Evolutionary conservation across 768 basidiomycete species (phyloP).

Genomic region (Sporobolomyces phaffii): DNA sequence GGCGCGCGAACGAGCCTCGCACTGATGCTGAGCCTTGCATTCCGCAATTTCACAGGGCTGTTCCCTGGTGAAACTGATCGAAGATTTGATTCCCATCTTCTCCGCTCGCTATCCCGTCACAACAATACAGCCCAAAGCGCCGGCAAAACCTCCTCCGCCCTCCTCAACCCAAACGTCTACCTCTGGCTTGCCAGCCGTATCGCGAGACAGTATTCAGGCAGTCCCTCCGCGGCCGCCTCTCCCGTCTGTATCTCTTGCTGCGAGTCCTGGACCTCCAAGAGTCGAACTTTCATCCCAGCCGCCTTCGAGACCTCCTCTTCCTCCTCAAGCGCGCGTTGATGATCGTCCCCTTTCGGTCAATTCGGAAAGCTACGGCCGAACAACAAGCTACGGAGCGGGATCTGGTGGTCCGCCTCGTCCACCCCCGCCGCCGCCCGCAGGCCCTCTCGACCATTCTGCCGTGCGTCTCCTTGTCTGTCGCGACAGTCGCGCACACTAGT

Average conservation of each 20-base stretch:
- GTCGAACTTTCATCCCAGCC: conserved; percentile 21
- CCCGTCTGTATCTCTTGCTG: conserved; percentile 17
- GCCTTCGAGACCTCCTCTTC: conserved; percentile 49
- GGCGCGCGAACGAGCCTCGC: too few relatives aligned
- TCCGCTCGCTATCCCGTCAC: conserved; percentile 48
- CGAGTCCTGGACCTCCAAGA: too few relatives aligned
- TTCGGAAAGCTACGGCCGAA: too few relatives aligned
- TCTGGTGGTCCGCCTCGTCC: conserved; percentile 7
- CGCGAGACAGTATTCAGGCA: background rate
- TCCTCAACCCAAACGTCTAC: conserved; percentile 18
- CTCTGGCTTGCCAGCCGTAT: background rate
- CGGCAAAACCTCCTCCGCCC: conserved; percentile 22
- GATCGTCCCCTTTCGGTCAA: background rate
- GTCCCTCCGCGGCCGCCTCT: conserved; percentile 27
- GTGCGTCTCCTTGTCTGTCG: background rate
- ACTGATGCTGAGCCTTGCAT: too few relatives aligned
- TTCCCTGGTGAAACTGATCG: conserved; percentile 63
- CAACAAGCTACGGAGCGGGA: background rate
- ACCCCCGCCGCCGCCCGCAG: conserved; percentile 18
- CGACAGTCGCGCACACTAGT: too few relatives aligned
- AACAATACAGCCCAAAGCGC: conserved; percentile 16
- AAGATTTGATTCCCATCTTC: conserved; percentile 74
- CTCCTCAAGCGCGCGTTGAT: conserved; percentile 23
- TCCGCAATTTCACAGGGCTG: too few relatives aligned
- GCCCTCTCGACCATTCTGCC: background rate